Conservation (phyloP, 352 stramenopile genomes). For the Globisporangium heterothallicum region DNA sequence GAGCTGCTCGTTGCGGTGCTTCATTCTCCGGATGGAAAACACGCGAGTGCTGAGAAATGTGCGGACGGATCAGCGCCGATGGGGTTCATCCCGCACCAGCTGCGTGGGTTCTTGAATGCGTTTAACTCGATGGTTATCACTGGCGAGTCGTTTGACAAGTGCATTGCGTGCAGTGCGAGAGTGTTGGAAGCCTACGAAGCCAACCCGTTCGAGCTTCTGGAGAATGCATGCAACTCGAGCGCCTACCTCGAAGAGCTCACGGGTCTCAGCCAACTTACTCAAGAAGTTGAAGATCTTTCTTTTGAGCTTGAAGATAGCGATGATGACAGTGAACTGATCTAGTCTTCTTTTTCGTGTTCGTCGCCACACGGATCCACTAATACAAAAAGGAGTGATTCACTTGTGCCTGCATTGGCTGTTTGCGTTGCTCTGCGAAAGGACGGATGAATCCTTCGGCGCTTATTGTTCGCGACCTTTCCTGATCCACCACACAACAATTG, state of each 20-base stretch:
- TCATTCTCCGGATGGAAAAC: constrained; percentile 85
- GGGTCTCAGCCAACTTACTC: constrained; percentile 51
- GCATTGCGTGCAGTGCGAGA: constrained; percentile 91
- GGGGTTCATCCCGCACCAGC: constrained; percentile 91
- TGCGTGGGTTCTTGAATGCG: constrained; percentile 93
- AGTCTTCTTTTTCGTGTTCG: constrained; percentile 11
- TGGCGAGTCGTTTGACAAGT: constrained; percentile 92
- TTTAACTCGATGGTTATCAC: constrained; percentile 83
- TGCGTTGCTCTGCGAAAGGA: not conserved
- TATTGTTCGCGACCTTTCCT: not conserved
- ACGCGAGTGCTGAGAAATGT: constrained; percentile 57
- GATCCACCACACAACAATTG: not conserved
- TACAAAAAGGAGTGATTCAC: not conserved
- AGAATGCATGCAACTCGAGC: constrained; percentile 63
- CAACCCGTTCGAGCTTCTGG: constrained; percentile 39
- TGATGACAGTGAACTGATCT: constrained; percentile 56
- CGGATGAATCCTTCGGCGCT: no score
- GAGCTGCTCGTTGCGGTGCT: constrained; percentile 96
- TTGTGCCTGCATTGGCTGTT: not conserved
- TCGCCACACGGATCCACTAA: not conserved
- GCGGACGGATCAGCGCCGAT: constrained; percentile 51
- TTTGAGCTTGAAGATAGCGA: constrained; percentile 70
- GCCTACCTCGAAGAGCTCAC: constrained; percentile 80
- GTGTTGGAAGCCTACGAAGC: constrained; percentile 86
- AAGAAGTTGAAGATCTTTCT: constrained; percentile 49